Conservation (phyloP, 2,329 filamentous ascomycete genomes). For the Neurospora crassa region DNA sequence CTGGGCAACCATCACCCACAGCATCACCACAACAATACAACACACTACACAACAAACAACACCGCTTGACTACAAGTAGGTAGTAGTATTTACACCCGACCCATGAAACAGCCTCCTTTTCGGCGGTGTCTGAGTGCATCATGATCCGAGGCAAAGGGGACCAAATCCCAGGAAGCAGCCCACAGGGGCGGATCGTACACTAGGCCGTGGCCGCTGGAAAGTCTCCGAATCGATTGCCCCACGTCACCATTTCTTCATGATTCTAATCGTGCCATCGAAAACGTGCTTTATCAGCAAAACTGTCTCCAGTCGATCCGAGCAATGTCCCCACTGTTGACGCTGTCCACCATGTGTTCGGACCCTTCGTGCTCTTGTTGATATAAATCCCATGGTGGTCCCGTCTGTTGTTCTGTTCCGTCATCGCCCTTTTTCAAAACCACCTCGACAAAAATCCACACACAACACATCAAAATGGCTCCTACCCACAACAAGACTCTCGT, state of each 20-base stretch:
- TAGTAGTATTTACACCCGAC: background rate
- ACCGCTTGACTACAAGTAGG: background rate
- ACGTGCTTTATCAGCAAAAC: background rate
- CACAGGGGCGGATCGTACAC: background rate
- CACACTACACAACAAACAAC: background rate
- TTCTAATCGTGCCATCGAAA: background rate
- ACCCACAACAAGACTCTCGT: conserved; percentile 60
- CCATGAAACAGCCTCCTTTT: background rate
- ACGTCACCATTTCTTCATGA: conserved; percentile 1
- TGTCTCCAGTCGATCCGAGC: background rate
- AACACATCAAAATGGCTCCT: background rate
- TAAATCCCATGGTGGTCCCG: background rate
- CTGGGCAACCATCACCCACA: background rate
- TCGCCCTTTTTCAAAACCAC: background rate
- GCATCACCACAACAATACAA: background rate
- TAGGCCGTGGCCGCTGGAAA: background rate
- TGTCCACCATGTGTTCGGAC: background rate
- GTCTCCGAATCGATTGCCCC: background rate
- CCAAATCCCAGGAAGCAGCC: background rate
- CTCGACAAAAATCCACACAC: background rate
- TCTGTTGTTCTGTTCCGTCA: background rate
- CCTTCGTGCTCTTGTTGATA: background rate
- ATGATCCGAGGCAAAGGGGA: background rate
- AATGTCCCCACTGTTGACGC: background rate
- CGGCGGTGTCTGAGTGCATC: background rate